These are phyloP conservation scores for Centaurea solstitialis DNA, from an alignment of 129 eudicot genomes.

Conservation along the genomic window DNA sequence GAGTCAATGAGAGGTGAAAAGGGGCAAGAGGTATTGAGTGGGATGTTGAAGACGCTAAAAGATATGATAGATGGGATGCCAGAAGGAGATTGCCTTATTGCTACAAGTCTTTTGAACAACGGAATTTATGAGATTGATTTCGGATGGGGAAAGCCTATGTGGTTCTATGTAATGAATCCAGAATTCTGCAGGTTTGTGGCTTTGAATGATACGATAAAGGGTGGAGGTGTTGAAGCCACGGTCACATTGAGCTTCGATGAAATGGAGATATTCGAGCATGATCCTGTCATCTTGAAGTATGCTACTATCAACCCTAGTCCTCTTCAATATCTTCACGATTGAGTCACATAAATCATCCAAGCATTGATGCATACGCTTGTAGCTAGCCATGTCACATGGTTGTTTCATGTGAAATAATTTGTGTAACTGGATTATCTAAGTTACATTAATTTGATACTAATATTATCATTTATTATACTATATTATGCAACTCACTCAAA, in stretches of 20 bases:
- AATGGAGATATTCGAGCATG: conserved; percentile 24
- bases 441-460: neutral
- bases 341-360: neutral
- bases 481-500: too few species aligned
- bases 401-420: neutral
- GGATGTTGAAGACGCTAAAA: neutral
- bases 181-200: neutral
- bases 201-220: conserved; percentile 4
- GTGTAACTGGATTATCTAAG: neutral
- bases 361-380: neutral
- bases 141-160: conserved; percentile 37
- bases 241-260: conserved; percentile 9
- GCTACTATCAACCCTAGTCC: neutral
- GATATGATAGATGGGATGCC: neutral
- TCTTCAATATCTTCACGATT: neutral
- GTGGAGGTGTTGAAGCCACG: conserved; percentile 23
- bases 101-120: neutral
- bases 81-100: conserved; percentile 8
- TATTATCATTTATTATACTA: too few species aligned
- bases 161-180: conserved; percentile 15
- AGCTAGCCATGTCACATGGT: too few species aligned
- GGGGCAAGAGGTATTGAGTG: neutral
- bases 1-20: conserved; percentile 7
- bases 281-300: neutral
- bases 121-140: conserved; percentile 21